Conservation (phyloP, 1,284 basidiomycete species). For the Heimioporus retisporus region DNA sequence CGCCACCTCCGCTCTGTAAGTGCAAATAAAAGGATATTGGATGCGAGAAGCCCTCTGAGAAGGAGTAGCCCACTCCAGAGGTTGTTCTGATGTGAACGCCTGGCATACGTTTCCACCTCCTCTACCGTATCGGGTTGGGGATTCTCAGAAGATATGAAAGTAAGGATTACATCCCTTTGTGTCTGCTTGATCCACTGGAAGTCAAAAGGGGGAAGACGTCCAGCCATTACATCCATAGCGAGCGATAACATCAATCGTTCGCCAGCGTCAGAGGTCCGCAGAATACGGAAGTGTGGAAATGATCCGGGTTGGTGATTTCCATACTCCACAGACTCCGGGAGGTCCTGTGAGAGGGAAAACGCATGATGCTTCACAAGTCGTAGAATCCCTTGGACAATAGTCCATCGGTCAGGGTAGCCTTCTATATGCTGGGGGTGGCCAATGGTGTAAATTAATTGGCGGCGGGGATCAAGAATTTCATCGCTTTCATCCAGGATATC, state of each 20-base stretch:
- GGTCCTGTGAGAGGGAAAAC: too few relatives aligned
- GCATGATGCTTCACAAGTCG: too few relatives aligned
- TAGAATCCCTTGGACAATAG: too few relatives aligned
- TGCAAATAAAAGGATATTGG: conserved; percentile 39
- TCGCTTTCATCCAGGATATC: too few relatives aligned
- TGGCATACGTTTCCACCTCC: conserved; percentile 13
- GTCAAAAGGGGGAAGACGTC: conserved; percentile 16
- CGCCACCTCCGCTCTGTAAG: conserved; percentile 54
- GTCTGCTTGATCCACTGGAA: too few relatives aligned
- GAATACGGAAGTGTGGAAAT: conserved; percentile 46
- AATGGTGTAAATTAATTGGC: too few relatives aligned
- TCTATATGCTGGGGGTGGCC: too few relatives aligned
- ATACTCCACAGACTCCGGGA: not conserved
- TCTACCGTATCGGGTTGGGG: conserved; percentile 28
- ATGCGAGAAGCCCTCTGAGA: conserved; percentile 53
- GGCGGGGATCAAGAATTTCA: too few relatives aligned
- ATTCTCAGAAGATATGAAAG: conserved; percentile 30
- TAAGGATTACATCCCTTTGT: conserved; percentile 17
- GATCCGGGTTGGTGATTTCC: conserved; percentile 9
- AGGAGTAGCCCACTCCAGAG: conserved; percentile 50
- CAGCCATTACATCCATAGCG: conserved; percentile 37
- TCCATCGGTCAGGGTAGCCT: too few relatives aligned
- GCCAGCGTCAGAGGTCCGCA: conserved; percentile 29
- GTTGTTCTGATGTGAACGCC: conserved; percentile 11
- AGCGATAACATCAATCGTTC: conserved; percentile 29